A percentile compares a stretch with the other conserved stretches of the same genome.
Conservation (phyloP, 768 basidiomycete genomes). For the Lactarius pseudohatsudake region DNA sequence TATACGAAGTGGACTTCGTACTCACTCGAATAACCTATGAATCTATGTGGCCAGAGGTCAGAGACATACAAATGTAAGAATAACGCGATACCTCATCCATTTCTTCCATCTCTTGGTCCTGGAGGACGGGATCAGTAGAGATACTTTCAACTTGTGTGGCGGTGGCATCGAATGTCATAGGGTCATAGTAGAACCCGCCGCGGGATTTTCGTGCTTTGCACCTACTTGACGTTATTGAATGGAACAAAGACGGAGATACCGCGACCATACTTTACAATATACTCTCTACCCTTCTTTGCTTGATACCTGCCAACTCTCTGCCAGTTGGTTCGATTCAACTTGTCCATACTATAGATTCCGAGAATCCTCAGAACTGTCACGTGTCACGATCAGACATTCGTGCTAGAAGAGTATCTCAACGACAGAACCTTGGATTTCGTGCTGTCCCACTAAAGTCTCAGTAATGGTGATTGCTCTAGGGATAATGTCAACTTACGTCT, state of each 20-base stretch:
- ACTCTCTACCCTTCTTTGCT: conserved; percentile 6
- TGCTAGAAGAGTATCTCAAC: background rate
- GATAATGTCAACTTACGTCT: conserved; percentile 14
- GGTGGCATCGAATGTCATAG: conserved; percentile 4
- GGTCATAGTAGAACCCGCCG: conserved; percentile 7
- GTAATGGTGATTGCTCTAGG: background rate
- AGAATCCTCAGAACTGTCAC: conserved; percentile 12
- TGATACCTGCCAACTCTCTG: conserved; percentile 10
- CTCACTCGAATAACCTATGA: conserved; percentile 21
- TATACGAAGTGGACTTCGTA: background rate
- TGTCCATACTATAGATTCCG: conserved; percentile 16
- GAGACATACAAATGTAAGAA: background rate
- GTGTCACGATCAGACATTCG: background rate
- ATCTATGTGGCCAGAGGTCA: background rate
- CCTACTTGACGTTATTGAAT: conserved; percentile 12
- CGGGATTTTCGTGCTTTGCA: conserved; percentile 14
- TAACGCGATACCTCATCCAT: conserved; percentile 19
- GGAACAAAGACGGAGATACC: background rate
- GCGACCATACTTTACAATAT: conserved; percentile 6
- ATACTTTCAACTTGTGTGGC: background rate
- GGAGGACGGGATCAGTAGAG: background rate
- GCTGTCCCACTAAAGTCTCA: conserved; percentile 2
- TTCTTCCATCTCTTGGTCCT: background rate
- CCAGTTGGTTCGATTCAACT: conserved; percentile 20
- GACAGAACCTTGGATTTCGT: conserved; percentile 22